Base-by-base conservation (phyloP, 176 grass and related monocot genomes). In the Oryza officinalis region DNA sequence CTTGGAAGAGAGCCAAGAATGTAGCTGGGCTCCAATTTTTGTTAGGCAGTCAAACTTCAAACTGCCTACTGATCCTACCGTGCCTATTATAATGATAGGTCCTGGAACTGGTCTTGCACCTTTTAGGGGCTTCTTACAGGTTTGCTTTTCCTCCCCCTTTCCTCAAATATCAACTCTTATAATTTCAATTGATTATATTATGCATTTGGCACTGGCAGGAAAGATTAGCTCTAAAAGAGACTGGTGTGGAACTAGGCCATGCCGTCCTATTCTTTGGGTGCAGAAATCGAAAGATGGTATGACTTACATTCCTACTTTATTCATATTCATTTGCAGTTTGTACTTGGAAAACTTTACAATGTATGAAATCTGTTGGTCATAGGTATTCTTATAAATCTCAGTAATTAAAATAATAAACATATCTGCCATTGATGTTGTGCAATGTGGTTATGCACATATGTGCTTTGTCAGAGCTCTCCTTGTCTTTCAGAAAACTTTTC, bases 111-210 rank as follows among this genome's bases (percentile, higher is more conserved):
- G 95, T 47, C 85, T 98, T 35, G 92, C 95, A 72, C 95, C 95
- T 91, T 98, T 98, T 89, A 95, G 92, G 81, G 95, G 92, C 32
- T 98, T 98, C 87, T 88, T 98, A 54, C 95, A 98, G 92, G 95
- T 98, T 75, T 40, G 46, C 25, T 67, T 90, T 74, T n/a, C 57
- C 57, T 3, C 37, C 11, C 6, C 18, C 23, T 80, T 41, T 59
- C 6, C 13, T 57, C 67, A 45, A 10, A 38, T 15, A 69, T 50
- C 15, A 28, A 65, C 57, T 17, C 25, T 65, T 61, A 59, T 12
- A 68, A 28, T 81, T 50, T 66, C 20, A 33, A 6, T 2, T 65
- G 22, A 4, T 40, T 79, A 32, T 67, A n/a, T 10, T 30, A 59
- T 83, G 20, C 37, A 74, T 69, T 83, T 86, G 63, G 12, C 13